Base-by-base conservation (phyloP, 2,329 filamentous ascomycete species). In the Tolypocladium album region DNA sequence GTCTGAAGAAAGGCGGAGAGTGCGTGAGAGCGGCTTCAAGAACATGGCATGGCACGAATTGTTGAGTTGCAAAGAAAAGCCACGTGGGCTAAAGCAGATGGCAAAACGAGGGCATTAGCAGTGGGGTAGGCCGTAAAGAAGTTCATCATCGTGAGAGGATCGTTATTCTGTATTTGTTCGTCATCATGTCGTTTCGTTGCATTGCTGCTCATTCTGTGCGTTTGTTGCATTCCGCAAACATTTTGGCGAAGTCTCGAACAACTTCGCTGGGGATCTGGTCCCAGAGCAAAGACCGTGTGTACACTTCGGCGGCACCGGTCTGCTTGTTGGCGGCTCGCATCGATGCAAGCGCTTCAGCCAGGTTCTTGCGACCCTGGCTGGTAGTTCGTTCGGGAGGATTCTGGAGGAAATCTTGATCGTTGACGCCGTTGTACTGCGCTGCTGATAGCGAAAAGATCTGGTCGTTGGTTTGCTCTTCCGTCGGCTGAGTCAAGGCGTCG, bases 231-330 rank as follows among this genome's bases (percentile, higher is more conserved):
- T 94, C 89, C 64, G 88, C 85, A 67, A 96, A 89, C 83, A 96
- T 92, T 75, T 90, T 89, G 68, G 89, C 90, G 78, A 97, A 97
- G 72, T 93, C 91, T 67, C 87, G 86, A 59, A 99, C 91, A 56
- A 97, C 92, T 65, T 97, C 92, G 67, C 86, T 83, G 17, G 94
- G 92, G 67, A 97, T 92, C 74, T 92, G 90, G 70, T 97, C 92
- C 90, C 91, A 96, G 61, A 97, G 85, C 63, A 97, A 82, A 63
- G 91, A 96, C 61, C 93, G 85, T 40, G 92, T 95, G 77, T 96
- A 96, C 50, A 97, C 90, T 68, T 97, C 92, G 60, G 92, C 89
- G 56, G 88, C 88, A 57, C 71, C 71, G 58, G 84, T 83, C 66
- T 88, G 84, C 75, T 90, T 90, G 68, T 81, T 80, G 67, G 82